A percentile compares a stretch with the other conserved stretches of the same genome.
phyloP scores from a whole-genome alignment of 2,329 filamentous ascomycete genomes.

The Microthyrium microscopicum region DNA sequence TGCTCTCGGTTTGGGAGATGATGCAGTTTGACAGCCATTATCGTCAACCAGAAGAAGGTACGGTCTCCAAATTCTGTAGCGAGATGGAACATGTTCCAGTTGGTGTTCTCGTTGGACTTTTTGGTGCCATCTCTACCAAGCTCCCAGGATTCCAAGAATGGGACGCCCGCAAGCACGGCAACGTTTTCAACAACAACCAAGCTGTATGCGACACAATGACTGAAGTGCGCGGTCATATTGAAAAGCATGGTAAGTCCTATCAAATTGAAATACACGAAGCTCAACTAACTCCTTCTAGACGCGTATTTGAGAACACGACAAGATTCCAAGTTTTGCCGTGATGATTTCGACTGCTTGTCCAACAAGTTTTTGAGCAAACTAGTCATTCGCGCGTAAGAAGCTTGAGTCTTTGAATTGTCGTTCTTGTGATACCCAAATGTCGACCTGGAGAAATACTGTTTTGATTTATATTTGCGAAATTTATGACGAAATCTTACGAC shows the following conservation, averaged over 20 bases:
- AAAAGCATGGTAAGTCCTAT: constrained; percentile 66
- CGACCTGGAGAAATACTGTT: no score
- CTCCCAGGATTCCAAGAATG: constrained; percentile 83
- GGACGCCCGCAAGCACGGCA: constrained; percentile 82
- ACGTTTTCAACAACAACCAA: constrained; percentile 75
- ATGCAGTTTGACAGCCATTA: constrained; percentile 99
- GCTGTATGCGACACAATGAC: constrained; percentile 94
- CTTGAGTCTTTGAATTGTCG: background rate
- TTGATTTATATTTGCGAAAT: no score
- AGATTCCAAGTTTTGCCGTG: constrained; percentile 69
- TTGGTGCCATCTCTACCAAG: constrained; percentile 96
- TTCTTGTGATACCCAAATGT: no score
- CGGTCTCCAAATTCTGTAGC: constrained; percentile 84
- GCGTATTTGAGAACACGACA: constrained; percentile 67
- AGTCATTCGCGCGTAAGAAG: constrained; percentile 71
- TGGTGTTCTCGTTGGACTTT: constrained; percentile 88
- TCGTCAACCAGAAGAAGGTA: constrained; percentile 66
- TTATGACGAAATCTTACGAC: no score
- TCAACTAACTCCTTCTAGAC: constrained; percentile 36
- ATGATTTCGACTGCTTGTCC: constrained; percentile 86
- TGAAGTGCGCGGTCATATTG: constrained; percentile 81
- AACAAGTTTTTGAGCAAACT: constrained; percentile 97
- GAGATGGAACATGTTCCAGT: constrained; percentile 96
- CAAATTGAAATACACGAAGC: background rate
- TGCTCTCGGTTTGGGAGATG: constrained; percentile 91